A percentile compares a stretch with the other conserved stretches of the same genome.
Conservation (phyloP, 129 eudicot species). For the Calendula officinalis region DNA sequence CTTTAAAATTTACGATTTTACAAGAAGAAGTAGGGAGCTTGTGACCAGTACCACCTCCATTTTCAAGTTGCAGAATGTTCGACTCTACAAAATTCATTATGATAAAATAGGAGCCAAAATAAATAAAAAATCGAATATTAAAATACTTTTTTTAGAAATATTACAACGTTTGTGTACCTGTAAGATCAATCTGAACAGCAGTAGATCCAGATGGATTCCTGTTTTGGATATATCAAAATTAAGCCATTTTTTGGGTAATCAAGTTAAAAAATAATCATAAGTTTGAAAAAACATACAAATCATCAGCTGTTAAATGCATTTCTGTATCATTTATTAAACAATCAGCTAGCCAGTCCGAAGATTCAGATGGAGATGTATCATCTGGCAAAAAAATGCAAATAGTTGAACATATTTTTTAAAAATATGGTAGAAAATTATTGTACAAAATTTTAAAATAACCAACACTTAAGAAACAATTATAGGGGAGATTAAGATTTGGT, state of each 20-base stretch:
- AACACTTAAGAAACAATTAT: conserved; percentile 5
- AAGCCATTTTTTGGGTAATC: conserved; percentile 7
- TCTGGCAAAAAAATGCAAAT: conserved; percentile 33
- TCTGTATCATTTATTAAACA: conserved; percentile 67
- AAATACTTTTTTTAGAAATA: neutral
- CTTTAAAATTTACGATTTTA: conserved; percentile 61
- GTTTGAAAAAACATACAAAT: conserved; percentile 49
- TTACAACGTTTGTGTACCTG: conserved; percentile 41
- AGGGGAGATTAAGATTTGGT: neutral
- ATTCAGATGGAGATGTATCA: conserved; percentile 47
- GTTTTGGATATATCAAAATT: conserved; percentile 34
- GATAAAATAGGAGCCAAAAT: conserved; percentile 6
- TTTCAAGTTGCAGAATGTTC: conserved; percentile 35
- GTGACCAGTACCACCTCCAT: conserved; percentile 36
- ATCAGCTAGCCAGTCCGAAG: conserved; percentile 76
- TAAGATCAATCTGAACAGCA: conserved; percentile 50
- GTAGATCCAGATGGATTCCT: conserved; percentile 57
- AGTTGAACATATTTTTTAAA: neutral
- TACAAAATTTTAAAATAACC: neutral
- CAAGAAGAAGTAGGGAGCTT: conserved; percentile 41
- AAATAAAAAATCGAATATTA: neutral
- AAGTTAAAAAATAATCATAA: conserved; percentile 14
- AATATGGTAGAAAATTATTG: neutral
- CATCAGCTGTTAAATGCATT: conserved; percentile 51
- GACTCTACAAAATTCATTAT: conserved; percentile 41